phyloP scores from a whole-genome alignment of 495 filamentous ascomycete species.

The Neurospora hispaniola region DNA sequence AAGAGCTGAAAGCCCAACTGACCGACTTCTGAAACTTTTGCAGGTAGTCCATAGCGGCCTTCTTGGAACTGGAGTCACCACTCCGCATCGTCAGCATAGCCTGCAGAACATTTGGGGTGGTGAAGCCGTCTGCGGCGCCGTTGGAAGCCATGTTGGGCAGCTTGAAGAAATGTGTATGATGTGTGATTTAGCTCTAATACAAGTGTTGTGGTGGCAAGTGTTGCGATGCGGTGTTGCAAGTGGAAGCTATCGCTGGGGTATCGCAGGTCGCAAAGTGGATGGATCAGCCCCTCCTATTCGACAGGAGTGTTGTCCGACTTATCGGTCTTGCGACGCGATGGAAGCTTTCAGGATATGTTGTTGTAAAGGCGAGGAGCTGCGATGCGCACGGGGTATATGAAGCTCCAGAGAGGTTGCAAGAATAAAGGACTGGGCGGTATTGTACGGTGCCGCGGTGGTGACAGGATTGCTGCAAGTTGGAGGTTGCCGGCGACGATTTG shows the following conservation, averaged over 20 bases:
- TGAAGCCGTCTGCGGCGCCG: conserved; percentile 56
- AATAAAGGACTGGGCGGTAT: background rate
- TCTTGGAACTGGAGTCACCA: conserved; percentile 72
- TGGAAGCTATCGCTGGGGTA: conserved; percentile 1
- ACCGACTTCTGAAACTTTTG: conserved; percentile 98
- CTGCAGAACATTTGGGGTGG: conserved; percentile 59
- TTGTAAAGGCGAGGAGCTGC: background rate
- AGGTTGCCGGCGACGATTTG: conserved; percentile 8
- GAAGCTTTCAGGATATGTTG: background rate
- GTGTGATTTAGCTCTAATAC: background rate
- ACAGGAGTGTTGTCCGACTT: conserved; percentile 1
- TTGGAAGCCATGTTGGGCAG: conserved; percentile 56
- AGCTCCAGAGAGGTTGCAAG: conserved; percentile 3
- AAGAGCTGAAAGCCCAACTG: conserved; percentile 30
- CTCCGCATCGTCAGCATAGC: conserved; percentile 89
- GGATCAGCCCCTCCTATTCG: conserved; percentile 11
- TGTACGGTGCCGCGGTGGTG: background rate
- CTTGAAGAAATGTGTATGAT: background rate
- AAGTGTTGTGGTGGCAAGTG: background rate
- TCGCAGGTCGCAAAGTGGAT: background rate
- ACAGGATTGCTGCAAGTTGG: background rate
- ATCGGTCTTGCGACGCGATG: background rate
- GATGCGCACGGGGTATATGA: conserved; percentile 2
- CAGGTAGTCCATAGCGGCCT: conserved; percentile 79
- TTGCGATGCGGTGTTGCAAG: background rate